Base-by-base conservation (phyloP, 1,139 yeast species). In the Scheffersomyces quercinus region DNA sequence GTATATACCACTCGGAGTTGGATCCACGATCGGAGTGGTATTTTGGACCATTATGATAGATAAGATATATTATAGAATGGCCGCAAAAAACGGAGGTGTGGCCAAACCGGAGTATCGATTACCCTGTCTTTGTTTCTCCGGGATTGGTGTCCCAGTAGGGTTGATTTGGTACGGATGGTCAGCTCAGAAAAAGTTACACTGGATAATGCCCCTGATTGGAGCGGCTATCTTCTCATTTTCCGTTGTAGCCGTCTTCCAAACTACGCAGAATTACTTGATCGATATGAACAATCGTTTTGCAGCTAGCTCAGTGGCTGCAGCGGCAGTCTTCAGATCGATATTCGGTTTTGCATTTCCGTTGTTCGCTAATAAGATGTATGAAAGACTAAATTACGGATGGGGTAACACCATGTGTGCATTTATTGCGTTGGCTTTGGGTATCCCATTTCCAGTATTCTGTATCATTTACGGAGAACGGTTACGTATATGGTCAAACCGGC, bases 121-220 rank as follows among this genome's bases (percentile, higher is more conserved):
- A 32, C 81, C 81, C 10, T 62, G 76, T 44, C 56, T 79, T 10
- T 51, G 72, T 47, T 55, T 62, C 29, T 62, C 80, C 24, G 82
- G 83, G 1, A 46, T 80, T 3, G 63, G 75, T 3, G 64, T 77
- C 37, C 81, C 85, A 0, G 59, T 68, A 30, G 85, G 84, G 0
- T 65, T 82, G 35, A 63, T 82, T 35, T 76, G 84, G 75, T 82
- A 79, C 55, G 87, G 88, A 4, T 82, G 87, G 86, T 70, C 81
- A 28, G 84, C 83, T 1, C 67, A 82, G 50, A 67, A 69, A 28
- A 58, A 65, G 39, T 51, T 68, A 34, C 76, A 63, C 45, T 82
- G 86, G 83, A 67, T 82, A 29, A 77, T 81, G 70, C 85, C 87
- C 1, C 64, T 67, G 13, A 64, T 82, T 28, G 87, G 86, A 3